phyloP scores from a whole-genome alignment of 2,329 filamentous ascomycete species.

The Aspergillus quadricinctus region DNA sequence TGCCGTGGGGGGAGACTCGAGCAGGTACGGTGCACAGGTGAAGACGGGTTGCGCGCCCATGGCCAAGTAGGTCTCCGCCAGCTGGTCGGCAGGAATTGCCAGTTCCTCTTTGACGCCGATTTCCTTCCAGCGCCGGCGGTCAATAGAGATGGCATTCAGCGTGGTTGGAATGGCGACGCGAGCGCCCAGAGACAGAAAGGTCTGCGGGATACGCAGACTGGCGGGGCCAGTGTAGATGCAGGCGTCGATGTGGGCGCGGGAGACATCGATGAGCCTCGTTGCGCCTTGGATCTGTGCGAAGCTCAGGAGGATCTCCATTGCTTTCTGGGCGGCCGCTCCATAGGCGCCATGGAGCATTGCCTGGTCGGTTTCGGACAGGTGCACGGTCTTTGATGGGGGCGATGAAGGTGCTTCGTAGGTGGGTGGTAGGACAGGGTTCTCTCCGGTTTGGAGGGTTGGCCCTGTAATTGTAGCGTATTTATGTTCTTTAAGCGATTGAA shows the following conservation, averaged over 20 bases:
- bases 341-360: conserved; percentile 25
- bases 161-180: conserved; percentile 39
- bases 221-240: conserved; percentile 43
- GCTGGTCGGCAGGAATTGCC: conserved; percentile 26
- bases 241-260: conserved; percentile 42
- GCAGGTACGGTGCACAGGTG: conserved; percentile 44
- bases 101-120: conserved; percentile 32
- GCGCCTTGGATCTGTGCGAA: conserved; percentile 36
- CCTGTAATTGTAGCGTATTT: conserved; percentile 4
- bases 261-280: conserved; percentile 32
- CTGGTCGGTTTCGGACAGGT: conserved; percentile 20
- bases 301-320: conserved; percentile 37
- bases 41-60: conserved; percentile 43
- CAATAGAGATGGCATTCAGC: conserved; percentile 43
- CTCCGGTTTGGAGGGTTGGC: background rate
- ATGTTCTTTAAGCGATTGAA: conserved; percentile 6
- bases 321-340: conserved; percentile 32
- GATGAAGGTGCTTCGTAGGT: background rate
- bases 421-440: background rate
- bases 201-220: conserved; percentile 35
- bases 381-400: conserved; percentile 5
- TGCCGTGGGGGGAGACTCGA: conserved; percentile 29
- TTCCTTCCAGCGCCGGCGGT: conserved; percentile 38
- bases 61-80: conserved; percentile 36
- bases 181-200: conserved; percentile 30